A percentile compares a stretch with the other conserved stretches of the same genome.
These are phyloP conservation scores for Bullera alba DNA, from an alignment of 768 basidiomycete genomes.

Conservation along the genomic window DNA sequence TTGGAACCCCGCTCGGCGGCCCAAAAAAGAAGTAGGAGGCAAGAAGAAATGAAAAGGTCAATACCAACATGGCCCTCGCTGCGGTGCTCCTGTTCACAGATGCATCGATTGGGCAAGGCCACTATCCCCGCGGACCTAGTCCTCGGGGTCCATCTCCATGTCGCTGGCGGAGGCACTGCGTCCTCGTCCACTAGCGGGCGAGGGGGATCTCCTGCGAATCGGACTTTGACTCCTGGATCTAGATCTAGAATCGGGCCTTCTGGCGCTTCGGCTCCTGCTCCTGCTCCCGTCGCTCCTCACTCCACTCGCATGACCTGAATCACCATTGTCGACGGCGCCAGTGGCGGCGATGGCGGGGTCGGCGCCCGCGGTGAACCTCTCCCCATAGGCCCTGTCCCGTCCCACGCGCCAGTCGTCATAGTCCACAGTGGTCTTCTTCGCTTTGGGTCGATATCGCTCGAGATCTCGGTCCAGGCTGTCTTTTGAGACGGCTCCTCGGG, in stretches of 20 bases:
- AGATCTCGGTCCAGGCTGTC: slow-evolving; percentile 12
- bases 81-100: no score
- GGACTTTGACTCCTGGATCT: background rate
- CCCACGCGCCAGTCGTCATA: slow-evolving; percentile 2
- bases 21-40: no score
- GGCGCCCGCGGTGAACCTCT: background rate
- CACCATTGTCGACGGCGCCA: slow-evolving; percentile 4
- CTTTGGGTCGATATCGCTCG: slow-evolving; percentile 2
- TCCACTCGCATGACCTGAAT: slow-evolving; percentile 2
- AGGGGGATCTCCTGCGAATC: no score
- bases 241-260: background rate
- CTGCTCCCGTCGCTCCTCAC: slow-evolving; percentile 14
- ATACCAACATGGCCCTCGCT: no score
- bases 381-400: slow-evolving; percentile 1
- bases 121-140: no score
- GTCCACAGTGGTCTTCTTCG: background rate
- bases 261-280: slow-evolving; percentile 16
- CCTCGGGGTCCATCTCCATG: no score
- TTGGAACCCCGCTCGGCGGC: slow-evolving; percentile 42
- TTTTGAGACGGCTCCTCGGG: background rate
- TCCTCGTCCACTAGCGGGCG: no score
- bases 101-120: no score
- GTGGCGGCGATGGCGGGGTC: no score
- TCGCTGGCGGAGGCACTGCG: no score
- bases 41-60: no score